These are phyloP conservation scores for Ramalina intermedia DNA, from an alignment of 495 filamentous ascomycete species.

Conservation along the genomic window DNA sequence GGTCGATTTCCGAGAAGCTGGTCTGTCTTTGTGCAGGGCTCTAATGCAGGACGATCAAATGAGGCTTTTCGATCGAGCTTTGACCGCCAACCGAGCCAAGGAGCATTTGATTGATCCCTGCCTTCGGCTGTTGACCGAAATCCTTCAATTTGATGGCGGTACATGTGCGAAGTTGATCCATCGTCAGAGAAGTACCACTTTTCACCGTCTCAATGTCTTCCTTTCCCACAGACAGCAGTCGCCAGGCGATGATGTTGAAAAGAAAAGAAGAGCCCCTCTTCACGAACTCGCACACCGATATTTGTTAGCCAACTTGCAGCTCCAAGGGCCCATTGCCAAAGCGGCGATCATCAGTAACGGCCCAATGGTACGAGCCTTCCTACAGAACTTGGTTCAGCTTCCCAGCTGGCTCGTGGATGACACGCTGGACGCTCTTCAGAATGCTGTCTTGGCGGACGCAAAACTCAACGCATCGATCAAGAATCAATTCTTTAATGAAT, in stretches of 20 bases:
- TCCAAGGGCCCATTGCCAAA: slow-evolving; percentile 55
- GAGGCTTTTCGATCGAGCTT: slow-evolving; percentile 53
- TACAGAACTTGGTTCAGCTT: slow-evolving; percentile 58
- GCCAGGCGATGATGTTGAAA: slow-evolving; percentile 39
- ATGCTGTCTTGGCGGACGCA: slow-evolving; percentile 52
- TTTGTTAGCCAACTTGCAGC: slow-evolving; percentile 56
- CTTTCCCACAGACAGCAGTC: slow-evolving; percentile 30
- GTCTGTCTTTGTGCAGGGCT: slow-evolving; percentile 55
- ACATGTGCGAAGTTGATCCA: slow-evolving; percentile 56
- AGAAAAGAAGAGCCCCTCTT: slow-evolving; percentile 49
- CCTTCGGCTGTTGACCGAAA: slow-evolving; percentile 64
- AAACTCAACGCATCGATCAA: slow-evolving; percentile 56
- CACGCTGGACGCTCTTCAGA: slow-evolving; percentile 47
- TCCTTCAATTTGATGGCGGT: slow-evolving; percentile 68
- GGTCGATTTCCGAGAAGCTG: slow-evolving; percentile 56
- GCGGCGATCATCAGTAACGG: slow-evolving; percentile 59
- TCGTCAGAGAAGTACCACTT: slow-evolving; percentile 50
- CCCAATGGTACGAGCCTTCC: slow-evolving; percentile 52
- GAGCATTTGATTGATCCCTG: slow-evolving; percentile 76
- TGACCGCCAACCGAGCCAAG: slow-evolving; percentile 60
- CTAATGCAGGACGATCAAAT: slow-evolving; percentile 59
- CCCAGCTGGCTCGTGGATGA: slow-evolving; percentile 53
- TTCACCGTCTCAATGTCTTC: slow-evolving; percentile 51
- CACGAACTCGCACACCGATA: slow-evolving; percentile 62
- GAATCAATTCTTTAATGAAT: slow-evolving; percentile 52